Percentiles rank a stretch among this genome's conserved stretches.
Evolutionary conservation across 129 eudicot species (phyloP).

Genomic region (Kitagawia praeruptora): DNA sequence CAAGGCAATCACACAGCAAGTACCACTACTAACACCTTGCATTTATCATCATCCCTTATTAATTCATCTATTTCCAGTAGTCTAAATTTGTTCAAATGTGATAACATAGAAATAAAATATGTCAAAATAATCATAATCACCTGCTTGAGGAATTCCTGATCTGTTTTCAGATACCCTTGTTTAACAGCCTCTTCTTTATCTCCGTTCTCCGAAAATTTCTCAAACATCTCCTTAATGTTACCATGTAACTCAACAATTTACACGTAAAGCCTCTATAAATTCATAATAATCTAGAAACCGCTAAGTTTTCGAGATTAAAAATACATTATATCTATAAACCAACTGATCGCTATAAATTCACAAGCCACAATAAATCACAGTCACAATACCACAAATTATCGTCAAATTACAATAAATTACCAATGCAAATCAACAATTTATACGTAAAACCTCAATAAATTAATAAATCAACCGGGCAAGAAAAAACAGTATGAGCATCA

Average conservation of each 20-base stretch:
- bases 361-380: background rate
- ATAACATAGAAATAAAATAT: background rate
- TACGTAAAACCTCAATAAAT: too few relatives aligned
- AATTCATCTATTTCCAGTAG: background rate
- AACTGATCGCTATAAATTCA: constrained; percentile 1
- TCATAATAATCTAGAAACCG: too few relatives aligned
- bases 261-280: too few relatives aligned
- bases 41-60: background rate
- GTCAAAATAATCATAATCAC: constrained; percentile 24
- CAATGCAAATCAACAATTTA: too few relatives aligned
- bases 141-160: constrained; percentile 75
- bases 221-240: constrained; percentile 46
- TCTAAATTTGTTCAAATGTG: background rate
- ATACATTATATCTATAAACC: background rate
- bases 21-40: constrained; percentile 82
- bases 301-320: too few relatives aligned
- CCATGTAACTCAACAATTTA: constrained; percentile 35
- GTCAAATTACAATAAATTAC: background rate
- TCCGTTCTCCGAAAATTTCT: constrained; percentile 29
- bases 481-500: constrained; percentile 60
- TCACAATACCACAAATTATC: background rate
- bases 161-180: constrained; percentile 73
- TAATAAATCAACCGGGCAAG: constrained; percentile 20
- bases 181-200: constrained; percentile 57
- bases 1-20: constrained; percentile 79